Evolutionary conservation across 768 basidiomycete species (phyloP), one percentile per base, ranked within the genome.

Genomic region (Mycena venus): DNA sequence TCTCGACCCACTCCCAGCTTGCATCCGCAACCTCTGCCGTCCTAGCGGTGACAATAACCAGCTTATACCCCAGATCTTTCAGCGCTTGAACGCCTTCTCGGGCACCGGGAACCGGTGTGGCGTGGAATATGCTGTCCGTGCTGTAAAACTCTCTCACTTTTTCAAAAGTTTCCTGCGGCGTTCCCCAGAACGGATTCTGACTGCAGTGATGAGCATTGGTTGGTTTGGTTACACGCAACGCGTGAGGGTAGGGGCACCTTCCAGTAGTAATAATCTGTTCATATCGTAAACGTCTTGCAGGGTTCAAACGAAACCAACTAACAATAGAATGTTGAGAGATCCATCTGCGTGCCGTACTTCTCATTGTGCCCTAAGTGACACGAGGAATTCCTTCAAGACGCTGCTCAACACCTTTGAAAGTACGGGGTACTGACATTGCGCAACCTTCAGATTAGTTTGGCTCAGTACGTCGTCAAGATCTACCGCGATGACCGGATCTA

Each of bases 1-100:
- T 84, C 38, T 91, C 86, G 14, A 92, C 82, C 94, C 95, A 96
- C 49, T 86, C 84, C 87, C 91, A 91, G 68, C 90, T 94, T 55
- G 88, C 84, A 56, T 90, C 89, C 17, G 90, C 86, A 64, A 88
- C 83, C 40, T 88, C 86, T 67, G 88, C 84, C 29, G 86, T 85
- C 75, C 95, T 86, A n/a, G 95, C 94, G 11, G 95, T 96, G 60
- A 96, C 90, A 74, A 96, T 90, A 67, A 94, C 87, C 59, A 96
- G 84, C 49, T 89, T 87, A 80, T 88, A 94, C 3, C 94, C 95
- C 84, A 93, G 83, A 61, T 88, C 84, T 64, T 87, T 87, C 19
- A 96, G 85, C 27, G 86, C 82, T 76, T 87, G 82, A 42, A 90
- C 80, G 23, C 90, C 92, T 74, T 93, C 90, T 40, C 84, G 83